These are phyloP conservation scores for Ophiocordyceps camponoti-leonardi DNA, from an alignment of 2,329 filamentous ascomycete species.

Conservation along the genomic window DNA sequence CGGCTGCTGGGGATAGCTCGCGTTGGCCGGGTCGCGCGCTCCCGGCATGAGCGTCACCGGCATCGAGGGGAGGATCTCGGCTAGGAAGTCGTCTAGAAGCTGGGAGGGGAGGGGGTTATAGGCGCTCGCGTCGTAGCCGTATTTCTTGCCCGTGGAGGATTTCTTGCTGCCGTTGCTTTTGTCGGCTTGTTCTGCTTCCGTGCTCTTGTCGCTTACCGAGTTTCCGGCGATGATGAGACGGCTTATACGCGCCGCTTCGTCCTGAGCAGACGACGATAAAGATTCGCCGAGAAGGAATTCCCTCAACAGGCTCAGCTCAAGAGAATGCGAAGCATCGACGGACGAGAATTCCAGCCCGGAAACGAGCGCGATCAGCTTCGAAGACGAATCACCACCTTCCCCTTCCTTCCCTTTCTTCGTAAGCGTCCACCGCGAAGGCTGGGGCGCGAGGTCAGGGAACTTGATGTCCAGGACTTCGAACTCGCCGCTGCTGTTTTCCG, in stretches of 20 bases:
- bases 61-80: constrained; percentile 65
- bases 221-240: constrained; percentile 85
- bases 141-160: constrained; percentile 46
- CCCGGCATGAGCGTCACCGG: constrained; percentile 84
- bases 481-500: constrained; percentile 80
- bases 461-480: constrained; percentile 86
- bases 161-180: constrained; percentile 23
- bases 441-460: constrained; percentile 69
- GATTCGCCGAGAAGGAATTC: constrained; percentile 83
- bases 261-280: constrained; percentile 40
- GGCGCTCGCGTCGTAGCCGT: constrained; percentile 77
- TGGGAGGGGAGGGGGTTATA: constrained; percentile 80
- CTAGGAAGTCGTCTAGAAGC: constrained; percentile 69
- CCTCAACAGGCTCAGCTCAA: constrained; percentile 60
- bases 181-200: constrained; percentile 19
- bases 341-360: constrained; percentile 78
- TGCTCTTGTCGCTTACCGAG: constrained; percentile 52
- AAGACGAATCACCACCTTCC: constrained; percentile 6
- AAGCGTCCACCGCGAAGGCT: constrained; percentile 64
- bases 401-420: constrained; percentile 13
- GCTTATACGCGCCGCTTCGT: constrained; percentile 49
- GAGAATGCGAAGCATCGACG: constrained; percentile 49
- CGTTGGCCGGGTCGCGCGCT: constrained; percentile 69
- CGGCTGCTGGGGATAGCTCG: constrained; percentile 78
- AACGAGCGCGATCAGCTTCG: constrained; percentile 53